phyloP scores from a whole-genome alignment of 208 protist species.

The Acanthamoeba castellanii region DNA sequence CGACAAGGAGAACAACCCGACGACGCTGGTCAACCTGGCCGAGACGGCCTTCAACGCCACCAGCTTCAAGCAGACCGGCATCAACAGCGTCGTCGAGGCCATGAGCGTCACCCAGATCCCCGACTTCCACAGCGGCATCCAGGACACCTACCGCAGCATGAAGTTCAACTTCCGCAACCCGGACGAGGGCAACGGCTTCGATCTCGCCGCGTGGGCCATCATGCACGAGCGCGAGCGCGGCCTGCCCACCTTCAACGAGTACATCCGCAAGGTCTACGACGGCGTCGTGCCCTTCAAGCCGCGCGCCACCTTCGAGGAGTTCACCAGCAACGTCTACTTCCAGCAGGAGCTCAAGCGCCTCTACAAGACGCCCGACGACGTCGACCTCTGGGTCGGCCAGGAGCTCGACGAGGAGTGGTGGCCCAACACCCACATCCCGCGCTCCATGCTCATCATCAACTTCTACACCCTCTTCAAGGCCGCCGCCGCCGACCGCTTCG shows the following conservation, averaged over 20 bases:
- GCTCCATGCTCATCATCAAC: slow-evolving; percentile 45
- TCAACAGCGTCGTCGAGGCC: background rate
- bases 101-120: slow-evolving; percentile 15
- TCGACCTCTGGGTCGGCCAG: slow-evolving; percentile 43
- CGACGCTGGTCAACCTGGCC: background rate
- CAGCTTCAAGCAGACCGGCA: background rate
- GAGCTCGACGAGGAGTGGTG: slow-evolving; percentile 26
- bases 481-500: slow-evolving; percentile 19
- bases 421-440: slow-evolving; percentile 23
- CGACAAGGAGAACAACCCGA: background rate
- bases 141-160: slow-evolving; percentile 5
- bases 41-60: background rate
- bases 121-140: slow-evolving; percentile 18
- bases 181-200: slow-evolving; percentile 34
- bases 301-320: slow-evolving; percentile 19
- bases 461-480: slow-evolving; percentile 50
- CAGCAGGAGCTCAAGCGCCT: background rate
- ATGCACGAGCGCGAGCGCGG: slow-evolving; percentile 22
- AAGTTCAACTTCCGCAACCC: slow-evolving; percentile 31
- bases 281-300: slow-evolving; percentile 11
- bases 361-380: slow-evolving; percentile 14
- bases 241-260: slow-evolving; percentile 22
- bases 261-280: background rate
- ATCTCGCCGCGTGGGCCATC: slow-evolving; percentile 27
- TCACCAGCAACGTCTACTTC: slow-evolving; percentile 42